Base-by-base conservation (phyloP, 257 asterid species). In the Scutellaria minor region DNA sequence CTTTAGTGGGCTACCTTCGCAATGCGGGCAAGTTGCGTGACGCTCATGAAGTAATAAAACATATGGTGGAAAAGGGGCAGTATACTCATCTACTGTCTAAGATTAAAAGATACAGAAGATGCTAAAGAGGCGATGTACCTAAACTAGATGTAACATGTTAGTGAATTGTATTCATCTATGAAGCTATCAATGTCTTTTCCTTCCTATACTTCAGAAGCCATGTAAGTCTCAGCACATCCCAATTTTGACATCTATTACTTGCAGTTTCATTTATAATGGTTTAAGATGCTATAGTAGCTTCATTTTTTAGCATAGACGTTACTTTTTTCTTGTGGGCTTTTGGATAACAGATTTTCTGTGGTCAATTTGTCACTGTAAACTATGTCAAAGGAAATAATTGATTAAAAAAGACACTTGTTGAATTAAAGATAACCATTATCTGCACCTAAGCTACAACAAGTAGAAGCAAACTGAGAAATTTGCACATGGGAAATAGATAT, bases 61-160 rank as follows among this genome's bases (percentile, higher is more conserved):
- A 83, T 71, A 88, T 95, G 96, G 88, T 88, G 81, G 98, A 90
- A 72, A 90, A 92, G 74, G 98, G 99, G 39, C 83, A 72, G 66
- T 90, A 88, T 71, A 58, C 75, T 64, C 93, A 87, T 85, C 89
- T 92, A 74, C 79, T 87, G 71, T 56, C 95, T 9, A 95, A 86
- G 77, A 85, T 92, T 71, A 87, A 78, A 86, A 84, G 84, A 70
- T 88, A 87, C 66, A 83, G 90, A 73, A 85, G 95, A 87, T 87
- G 88, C 75, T 90, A 72, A 80, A 69, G 74, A 53, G 69, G 52
- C 59, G 24, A 47, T 66, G 72, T 51, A 18, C 58, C 14, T 70
- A 57, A 48, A 50, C 12, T 53, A 51, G 40, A 69, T 60, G 78
- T 71, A 68, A 58, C 77, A 56, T 63, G 7, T 66, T 72, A 40